Base-by-base conservation (phyloP, 192 early-diverging fungal genomes). In the Backusella australiensis region DNA sequence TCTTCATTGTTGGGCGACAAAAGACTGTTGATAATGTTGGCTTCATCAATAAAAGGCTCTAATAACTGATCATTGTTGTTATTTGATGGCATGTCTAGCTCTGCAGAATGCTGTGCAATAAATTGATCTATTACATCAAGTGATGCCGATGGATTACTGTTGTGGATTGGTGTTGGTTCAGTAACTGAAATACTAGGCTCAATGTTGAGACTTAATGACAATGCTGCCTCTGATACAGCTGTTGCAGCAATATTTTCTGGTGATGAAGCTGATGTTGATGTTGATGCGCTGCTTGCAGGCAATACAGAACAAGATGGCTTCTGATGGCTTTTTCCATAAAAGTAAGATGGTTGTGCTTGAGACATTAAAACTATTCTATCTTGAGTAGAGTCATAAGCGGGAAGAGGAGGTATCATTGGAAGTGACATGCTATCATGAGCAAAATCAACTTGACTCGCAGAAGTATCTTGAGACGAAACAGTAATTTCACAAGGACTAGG, bases 101-200 rank as follows among this genome's bases (percentile, higher is more conserved):
- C 44, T 5, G 35, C 21, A 36, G 52, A n/a, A 52, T 72, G 70
- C 15, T 72, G 44, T 46, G 38, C 42, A 52, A 72, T 72, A 32
- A 72, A 44, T 34, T 72, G 70, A 49, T 72, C 70, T 12, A 44
- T 44, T 19, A n/a, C 42, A 29, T 39, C 44, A 32, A 72, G 38
- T 14, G 56, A 29, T 71, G 8, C 69, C 0, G 70, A 29, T 17
- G 41, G 9, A 19, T 42, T 32, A 7, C 2, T 72, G 4, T 9
- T 21, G 14, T 44, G 21, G 23, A 72, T 72, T 26, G 70, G 70
- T 72, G 70, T 72, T 4, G 70, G 70, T 35, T 72, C 70, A 0
- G 70, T 72, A 29, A 72, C 41, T 32, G 70, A 72, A 72, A 72
- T 72, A 44, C 70, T 46, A 19, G 70, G 70, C 32, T 72, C 39